Conservation (phyloP, 2,329 filamentous ascomycete species). For the Cryoendolithus antarcticus region DNA sequence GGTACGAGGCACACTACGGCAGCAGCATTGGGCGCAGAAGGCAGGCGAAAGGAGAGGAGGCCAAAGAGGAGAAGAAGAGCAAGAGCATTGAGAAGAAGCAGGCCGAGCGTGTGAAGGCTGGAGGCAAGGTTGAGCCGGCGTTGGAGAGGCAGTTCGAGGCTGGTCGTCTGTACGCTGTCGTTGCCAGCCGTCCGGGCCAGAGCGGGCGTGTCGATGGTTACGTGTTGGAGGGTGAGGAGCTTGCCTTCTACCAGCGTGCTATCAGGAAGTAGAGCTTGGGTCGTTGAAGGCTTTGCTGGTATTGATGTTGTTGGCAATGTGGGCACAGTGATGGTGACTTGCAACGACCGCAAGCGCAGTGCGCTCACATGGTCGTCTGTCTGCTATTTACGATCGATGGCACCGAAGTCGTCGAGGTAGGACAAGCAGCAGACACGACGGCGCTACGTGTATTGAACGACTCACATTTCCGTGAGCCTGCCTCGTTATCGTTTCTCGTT, state of each 20-base stretch:
- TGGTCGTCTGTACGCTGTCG: constrained; percentile 87
- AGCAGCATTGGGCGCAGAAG: constrained; percentile 78
- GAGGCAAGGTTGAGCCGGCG: constrained; percentile 83
- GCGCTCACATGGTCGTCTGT: too few species aligned
- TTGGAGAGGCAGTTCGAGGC: constrained; percentile 99
- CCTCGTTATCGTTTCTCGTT: too few species aligned
- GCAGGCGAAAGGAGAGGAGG: constrained; percentile 46
- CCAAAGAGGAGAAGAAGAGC: constrained; percentile 68
- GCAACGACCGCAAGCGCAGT: too few species aligned
- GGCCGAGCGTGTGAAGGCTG: constrained; percentile 65
- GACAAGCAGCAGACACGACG: too few species aligned
- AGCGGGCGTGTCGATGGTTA: constrained; percentile 94
- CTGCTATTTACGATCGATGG: too few species aligned
- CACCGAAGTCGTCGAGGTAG: too few species aligned
- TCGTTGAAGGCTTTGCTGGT: too few species aligned
- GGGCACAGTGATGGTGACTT: too few species aligned
- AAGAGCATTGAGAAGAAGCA: constrained; percentile 96
- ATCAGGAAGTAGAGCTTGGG: constrained; percentile 75
- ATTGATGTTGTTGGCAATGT: too few species aligned
- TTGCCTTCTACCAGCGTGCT: constrained; percentile 99
- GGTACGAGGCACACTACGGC: constrained; percentile 99
- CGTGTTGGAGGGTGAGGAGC: constrained; percentile 97
- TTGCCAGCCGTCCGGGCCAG: constrained; percentile 90
- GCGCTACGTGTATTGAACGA: too few species aligned
- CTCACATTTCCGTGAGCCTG: too few species aligned